phyloP scores from a whole-genome alignment of 2,329 filamentous ascomycete genomes.

The Penicillium brasilianum region DNA sequence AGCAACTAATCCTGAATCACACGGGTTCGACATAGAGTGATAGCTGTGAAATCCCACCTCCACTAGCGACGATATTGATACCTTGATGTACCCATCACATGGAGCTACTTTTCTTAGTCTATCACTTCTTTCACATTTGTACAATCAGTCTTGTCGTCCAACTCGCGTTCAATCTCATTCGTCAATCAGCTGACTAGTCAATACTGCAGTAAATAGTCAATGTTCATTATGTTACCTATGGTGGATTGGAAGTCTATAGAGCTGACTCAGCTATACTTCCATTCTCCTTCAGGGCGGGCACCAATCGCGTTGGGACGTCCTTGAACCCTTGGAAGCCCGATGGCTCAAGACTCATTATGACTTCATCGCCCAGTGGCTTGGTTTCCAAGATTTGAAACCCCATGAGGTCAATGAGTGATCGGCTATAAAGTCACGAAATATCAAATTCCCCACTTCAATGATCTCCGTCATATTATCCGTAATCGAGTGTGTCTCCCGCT shows the following conservation, averaged over 20 bases:
- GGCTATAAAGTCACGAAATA: conserved; percentile 7
- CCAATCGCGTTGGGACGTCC: conserved; percentile 1
- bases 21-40: no score
- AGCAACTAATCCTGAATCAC: no score
- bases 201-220: no score
- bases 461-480: conserved; percentile 15
- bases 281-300: background rate
- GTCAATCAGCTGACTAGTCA: no score
- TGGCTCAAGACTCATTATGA: conserved; percentile 23
- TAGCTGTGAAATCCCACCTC: no score
- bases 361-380: conserved; percentile 21
- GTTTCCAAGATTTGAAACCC: conserved; percentile 2
- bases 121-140: no score
- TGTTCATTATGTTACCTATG: no score
- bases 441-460: background rate
- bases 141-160: no score
- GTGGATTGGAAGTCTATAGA: background rate
- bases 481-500: conserved; percentile 10
- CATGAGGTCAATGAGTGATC: conserved; percentile 13
- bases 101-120: no score
- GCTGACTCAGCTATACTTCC: conserved; percentile 4
- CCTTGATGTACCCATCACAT: no score
- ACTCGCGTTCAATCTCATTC: no score
- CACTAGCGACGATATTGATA: no score
- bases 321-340: background rate